These are phyloP conservation scores for Gelatoporia subvermispora DNA, from an alignment of 768 basidiomycete species.

Conservation along the genomic window DNA sequence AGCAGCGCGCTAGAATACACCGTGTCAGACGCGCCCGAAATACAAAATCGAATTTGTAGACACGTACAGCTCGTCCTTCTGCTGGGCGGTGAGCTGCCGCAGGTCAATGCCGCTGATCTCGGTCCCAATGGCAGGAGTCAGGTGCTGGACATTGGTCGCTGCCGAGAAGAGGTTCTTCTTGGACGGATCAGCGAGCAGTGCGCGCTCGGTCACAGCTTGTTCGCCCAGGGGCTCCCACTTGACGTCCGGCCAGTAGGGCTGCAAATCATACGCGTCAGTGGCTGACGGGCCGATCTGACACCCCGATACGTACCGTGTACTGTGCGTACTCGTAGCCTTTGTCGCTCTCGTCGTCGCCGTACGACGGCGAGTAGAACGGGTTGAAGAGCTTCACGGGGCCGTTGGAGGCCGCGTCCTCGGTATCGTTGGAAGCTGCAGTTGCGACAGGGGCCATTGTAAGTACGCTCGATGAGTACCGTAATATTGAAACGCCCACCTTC, in stretches of 20 bases:
- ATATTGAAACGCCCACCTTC: too few species aligned
- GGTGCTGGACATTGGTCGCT: conserved; percentile 60
- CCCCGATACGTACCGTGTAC: conserved; percentile 47
- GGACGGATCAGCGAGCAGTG: conserved; percentile 58
- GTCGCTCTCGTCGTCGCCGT: conserved; percentile 43
- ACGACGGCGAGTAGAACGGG: conserved; percentile 64
- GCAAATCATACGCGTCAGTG: neutral
- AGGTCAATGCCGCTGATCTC: conserved; percentile 73
- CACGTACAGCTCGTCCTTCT: conserved; percentile 77
- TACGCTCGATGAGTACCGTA: too few species aligned
- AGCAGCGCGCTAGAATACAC: conserved; percentile 51
- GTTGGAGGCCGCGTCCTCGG: conserved; percentile 24
- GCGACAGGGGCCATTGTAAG: conserved; percentile 47
- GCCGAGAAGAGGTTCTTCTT: conserved; percentile 63
- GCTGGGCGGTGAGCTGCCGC: conserved; percentile 54
- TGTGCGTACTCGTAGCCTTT: conserved; percentile 48
- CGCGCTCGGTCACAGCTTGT: conserved; percentile 60
- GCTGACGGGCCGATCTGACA: neutral
- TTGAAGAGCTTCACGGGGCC: conserved; percentile 36
- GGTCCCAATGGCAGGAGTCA: conserved; percentile 72
- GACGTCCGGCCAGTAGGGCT: conserved; percentile 64
- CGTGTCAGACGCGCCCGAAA: conserved; percentile 5
- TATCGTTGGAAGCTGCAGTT: conserved; percentile 24
- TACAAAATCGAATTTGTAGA: neutral
- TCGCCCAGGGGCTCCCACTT: conserved; percentile 61